phyloP scores from a whole-genome alignment of 345 rosid species.

The Atalantia buxifolia region DNA sequence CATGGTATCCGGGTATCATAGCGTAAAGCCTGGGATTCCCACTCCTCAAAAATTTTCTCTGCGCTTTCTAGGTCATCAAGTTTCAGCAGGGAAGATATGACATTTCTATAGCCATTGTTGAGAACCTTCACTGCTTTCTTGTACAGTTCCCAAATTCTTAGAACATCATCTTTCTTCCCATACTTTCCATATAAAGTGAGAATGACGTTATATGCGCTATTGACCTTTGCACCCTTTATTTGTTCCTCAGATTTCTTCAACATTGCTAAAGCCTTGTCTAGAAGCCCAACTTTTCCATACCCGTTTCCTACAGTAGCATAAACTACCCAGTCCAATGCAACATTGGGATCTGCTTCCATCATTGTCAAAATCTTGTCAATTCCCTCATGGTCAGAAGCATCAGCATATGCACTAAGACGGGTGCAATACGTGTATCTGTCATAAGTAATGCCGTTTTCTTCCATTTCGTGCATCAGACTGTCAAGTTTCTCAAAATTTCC shows the following conservation, averaged over 20 bases:
- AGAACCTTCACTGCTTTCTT: slow-evolving; percentile 15
- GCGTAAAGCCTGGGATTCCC: slow-evolving; percentile 22
- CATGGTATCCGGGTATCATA: slow-evolving; percentile 27
- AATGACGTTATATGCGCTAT: slow-evolving; percentile 15
- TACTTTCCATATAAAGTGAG: slow-evolving; percentile 27
- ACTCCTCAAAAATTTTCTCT: slow-evolving; percentile 34
- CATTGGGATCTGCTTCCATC: slow-evolving; percentile 27
- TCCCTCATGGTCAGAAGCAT: slow-evolving; percentile 21
- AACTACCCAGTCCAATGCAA: slow-evolving; percentile 21
- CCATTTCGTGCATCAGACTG: slow-evolving; percentile 26
- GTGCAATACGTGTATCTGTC: slow-evolving; percentile 15
- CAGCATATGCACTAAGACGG: slow-evolving; percentile 27
- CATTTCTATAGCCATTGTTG: slow-evolving; percentile 17
- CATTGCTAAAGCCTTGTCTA: slow-evolving; percentile 29
- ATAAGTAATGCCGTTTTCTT: slow-evolving; percentile 19
- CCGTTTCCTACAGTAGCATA: slow-evolving; percentile 17
- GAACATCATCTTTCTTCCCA: slow-evolving; percentile 40
- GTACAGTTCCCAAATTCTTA: slow-evolving; percentile 38
- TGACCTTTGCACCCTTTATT: not conserved
- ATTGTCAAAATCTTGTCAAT: slow-evolving; percentile 20
- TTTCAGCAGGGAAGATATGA: slow-evolving; percentile 32
- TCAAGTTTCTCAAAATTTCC: slow-evolving; percentile 27
- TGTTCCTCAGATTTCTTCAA: slow-evolving; percentile 35
- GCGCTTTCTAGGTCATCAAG: slow-evolving; percentile 38
- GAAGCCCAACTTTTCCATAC: slow-evolving; percentile 19